phyloP scores from a whole-genome alignment of 257 asterid species.

The Rauvolfia tetraphylla region DNA sequence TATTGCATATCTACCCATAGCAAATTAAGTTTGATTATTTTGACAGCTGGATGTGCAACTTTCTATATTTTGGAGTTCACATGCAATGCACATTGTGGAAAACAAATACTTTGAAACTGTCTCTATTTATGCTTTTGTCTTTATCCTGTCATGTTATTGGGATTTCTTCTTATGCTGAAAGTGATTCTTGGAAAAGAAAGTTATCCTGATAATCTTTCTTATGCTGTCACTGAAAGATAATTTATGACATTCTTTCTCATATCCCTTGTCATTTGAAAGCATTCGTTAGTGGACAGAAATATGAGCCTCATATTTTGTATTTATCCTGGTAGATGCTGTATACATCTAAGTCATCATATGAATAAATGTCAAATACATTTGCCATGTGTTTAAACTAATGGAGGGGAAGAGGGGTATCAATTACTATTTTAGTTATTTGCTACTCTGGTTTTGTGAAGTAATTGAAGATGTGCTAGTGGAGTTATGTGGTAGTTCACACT shows the following conservation, averaged over 20 bases:
- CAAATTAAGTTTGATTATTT: background rate
- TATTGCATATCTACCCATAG: background rate
- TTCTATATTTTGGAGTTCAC: background rate
- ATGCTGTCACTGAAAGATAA: background rate
- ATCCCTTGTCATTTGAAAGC: background rate
- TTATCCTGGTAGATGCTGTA: background rate
- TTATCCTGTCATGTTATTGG: background rate
- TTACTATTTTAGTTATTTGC: background rate
- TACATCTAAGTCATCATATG: background rate
- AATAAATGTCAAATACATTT: background rate
- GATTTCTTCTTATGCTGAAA: background rate
- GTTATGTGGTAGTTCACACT: constrained; percentile 16
- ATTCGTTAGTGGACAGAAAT: background rate
- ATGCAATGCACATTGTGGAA: background rate
- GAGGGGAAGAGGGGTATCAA: background rate
- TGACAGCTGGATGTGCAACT: background rate
- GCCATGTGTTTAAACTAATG: background rate
- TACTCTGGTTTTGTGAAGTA: background rate
- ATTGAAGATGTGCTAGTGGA: constrained; percentile 1
- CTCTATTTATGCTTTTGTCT: background rate
- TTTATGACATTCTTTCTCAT: background rate
- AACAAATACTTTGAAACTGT: background rate
- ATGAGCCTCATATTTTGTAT: background rate
- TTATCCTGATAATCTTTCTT: background rate
- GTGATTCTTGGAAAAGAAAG: background rate